Percentiles rank a stretch among this genome's conserved stretches.
These are phyloP conservation scores for Taphrina wiesneri DNA, from an alignment of 1,139 yeast species.

Conservation along the genomic window DNA sequence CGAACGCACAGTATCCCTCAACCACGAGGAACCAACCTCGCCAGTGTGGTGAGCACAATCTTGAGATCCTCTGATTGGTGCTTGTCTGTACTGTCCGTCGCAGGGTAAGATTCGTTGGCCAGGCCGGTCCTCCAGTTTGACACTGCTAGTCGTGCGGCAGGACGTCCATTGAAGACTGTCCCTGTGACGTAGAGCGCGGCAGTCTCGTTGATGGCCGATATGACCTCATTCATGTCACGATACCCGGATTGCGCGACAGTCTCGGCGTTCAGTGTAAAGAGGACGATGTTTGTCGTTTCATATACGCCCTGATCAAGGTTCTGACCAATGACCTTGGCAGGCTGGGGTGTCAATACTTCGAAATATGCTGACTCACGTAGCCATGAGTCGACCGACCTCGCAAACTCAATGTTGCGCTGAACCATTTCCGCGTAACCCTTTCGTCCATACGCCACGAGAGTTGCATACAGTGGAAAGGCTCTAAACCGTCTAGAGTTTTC, in stretches of 20 bases:
- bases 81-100: too few species aligned
- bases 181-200: neutral
- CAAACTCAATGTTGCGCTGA: constrained; percentile 4
- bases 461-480: constrained; percentile 17
- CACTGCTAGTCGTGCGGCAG: constrained; percentile 14
- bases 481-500: constrained; percentile 16
- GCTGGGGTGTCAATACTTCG: constrained; percentile 9
- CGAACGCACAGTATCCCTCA: neutral
- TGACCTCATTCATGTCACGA: constrained; percentile 3
- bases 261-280: neutral
- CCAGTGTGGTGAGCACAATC: neutral
- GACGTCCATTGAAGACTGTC: constrained; percentile 4
- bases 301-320: neutral
- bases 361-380: neutral
- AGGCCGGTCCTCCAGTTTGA: constrained; percentile 20
- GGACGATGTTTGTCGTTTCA: constrained; percentile 5
- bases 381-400: constrained; percentile 7
- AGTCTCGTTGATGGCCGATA: neutral
- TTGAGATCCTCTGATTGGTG: neutral
- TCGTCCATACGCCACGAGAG: constrained; percentile 14
- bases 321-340: neutral
- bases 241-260: neutral
- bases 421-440: constrained; percentile 5
- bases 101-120: neutral
- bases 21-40: neutral